Conservation (phyloP, 371 early-diverging fungal species). For the Saksenaea oblongispora region DNA sequence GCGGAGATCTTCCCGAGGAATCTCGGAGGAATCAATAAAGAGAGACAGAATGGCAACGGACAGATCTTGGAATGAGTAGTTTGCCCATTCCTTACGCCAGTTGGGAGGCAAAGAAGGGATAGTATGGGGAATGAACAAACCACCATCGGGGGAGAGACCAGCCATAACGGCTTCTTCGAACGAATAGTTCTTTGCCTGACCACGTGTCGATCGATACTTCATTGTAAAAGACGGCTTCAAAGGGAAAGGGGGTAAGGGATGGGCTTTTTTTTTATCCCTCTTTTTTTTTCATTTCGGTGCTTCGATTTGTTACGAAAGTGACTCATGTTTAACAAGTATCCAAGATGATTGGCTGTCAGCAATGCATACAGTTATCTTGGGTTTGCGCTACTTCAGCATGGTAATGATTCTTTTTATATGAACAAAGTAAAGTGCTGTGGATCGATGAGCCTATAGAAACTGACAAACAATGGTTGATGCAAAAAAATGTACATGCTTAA, state of each 20-base stretch:
- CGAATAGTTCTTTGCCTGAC: constrained; percentile 67
- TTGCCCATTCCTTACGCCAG: constrained; percentile 69
- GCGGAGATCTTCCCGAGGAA: constrained; percentile 73
- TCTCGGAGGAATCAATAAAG: constrained; percentile 80
- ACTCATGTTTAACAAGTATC: constrained; percentile 11
- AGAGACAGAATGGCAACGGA: constrained; percentile 82
- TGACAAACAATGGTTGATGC: not conserved
- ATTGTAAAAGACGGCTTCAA: constrained; percentile 39
- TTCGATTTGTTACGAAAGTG: constrained; percentile 5
- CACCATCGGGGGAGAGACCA: constrained; percentile 94
- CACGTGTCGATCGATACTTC: constrained; percentile 90
- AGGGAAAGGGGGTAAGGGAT: not conserved
- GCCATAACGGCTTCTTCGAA: constrained; percentile 93
- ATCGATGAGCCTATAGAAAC: not conserved
- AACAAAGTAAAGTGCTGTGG: not conserved
- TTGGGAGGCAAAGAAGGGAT: constrained; percentile 74
- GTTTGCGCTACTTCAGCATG: too few relatives aligned
- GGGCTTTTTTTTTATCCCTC: constrained; percentile 1
- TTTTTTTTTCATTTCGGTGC: constrained; percentile 1
- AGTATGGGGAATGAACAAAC: constrained; percentile 88
- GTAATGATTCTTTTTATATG: not conserved
- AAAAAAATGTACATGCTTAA: not conserved
- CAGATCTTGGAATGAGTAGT: constrained; percentile 78
- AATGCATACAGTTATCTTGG: too few relatives aligned
- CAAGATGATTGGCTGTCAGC: not conserved